These are phyloP conservation scores for Quercus ilex DNA, from an alignment of 306 rosid genomes.

Conservation along the genomic window DNA sequence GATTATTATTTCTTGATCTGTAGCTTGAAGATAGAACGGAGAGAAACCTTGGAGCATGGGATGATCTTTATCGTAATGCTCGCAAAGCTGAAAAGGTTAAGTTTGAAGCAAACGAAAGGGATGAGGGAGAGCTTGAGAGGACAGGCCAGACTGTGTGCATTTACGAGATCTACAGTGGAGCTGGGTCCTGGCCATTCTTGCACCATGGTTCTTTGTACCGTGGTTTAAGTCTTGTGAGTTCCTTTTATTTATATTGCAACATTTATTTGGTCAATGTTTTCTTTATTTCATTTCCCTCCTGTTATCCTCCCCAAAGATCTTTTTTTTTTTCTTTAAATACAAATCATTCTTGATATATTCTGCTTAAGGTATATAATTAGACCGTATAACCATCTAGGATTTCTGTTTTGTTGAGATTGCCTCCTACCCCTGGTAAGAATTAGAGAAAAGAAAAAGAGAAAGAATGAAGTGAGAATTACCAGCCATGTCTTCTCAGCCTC, in stretches of 20 bases:
- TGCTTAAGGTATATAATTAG: background rate
- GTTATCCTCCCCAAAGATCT: background rate
- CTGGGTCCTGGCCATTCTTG: conserved; percentile 84
- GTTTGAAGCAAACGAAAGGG: conserved; percentile 93
- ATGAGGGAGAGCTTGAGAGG: conserved; percentile 98
- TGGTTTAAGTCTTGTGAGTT: conserved; percentile 91
- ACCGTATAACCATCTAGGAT: background rate
- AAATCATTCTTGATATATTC: background rate
- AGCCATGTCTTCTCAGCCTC: background rate
- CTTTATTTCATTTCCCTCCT: conserved; percentile 12
- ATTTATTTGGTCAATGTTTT: background rate
- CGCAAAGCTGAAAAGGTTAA: conserved; percentile 83
- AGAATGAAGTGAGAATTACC: background rate
- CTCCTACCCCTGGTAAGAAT: background rate
- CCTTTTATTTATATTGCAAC: conserved; percentile 12
- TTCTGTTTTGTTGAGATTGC: background rate
- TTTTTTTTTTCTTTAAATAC: background rate
- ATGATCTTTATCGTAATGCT: conserved; percentile 81
- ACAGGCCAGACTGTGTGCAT: conserved; percentile 85
- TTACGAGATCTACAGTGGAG: conserved; percentile 88
- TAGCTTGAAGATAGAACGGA: conserved; percentile 84
- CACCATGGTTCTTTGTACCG: conserved; percentile 96
- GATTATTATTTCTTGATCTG: conserved; percentile 24
- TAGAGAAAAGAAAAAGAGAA: background rate
- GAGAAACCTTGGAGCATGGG: conserved; percentile 65